A percentile compares a stretch with the other conserved stretches of the same genome.
phyloP scores from a whole-genome alignment of 1,139 yeast genomes.

The Yamadazyma triangularis region DNA sequence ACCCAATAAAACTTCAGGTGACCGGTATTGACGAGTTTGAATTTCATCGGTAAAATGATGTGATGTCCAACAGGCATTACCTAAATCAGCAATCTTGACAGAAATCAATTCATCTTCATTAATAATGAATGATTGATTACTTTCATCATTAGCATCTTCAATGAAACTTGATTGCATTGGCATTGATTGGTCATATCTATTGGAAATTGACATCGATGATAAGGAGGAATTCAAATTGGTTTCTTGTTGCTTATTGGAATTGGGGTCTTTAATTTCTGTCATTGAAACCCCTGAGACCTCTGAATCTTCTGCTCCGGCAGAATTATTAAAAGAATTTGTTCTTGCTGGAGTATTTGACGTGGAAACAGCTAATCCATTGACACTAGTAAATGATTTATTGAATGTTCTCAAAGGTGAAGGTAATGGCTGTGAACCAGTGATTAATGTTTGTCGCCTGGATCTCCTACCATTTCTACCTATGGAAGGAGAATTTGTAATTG shows the following conservation, averaged over 20 bases:
- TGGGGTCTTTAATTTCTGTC: constrained; percentile 11
- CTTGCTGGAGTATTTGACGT: constrained; percentile 41
- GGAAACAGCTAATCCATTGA: constrained; percentile 35
- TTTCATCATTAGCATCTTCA: constrained; percentile 6
- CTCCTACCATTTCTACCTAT: constrained; percentile 48
- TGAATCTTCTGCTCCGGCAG: constrained; percentile 7
- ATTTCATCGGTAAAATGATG: constrained; percentile 50
- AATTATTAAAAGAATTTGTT: constrained; percentile 15
- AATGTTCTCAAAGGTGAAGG: constrained; percentile 68
- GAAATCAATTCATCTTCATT: constrained; percentile 46
- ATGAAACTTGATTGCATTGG: constrained; percentile 18
- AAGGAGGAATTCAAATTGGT: constrained; percentile 30
- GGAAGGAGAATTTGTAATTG: constrained; percentile 27
- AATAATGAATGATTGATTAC: constrained; percentile 18
- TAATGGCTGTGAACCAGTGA: constrained; percentile 83
- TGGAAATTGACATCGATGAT: constrained; percentile 41
- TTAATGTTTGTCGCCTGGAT: constrained; percentile 68
- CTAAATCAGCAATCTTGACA: constrained; percentile 48
- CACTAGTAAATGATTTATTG: constrained; percentile 34
- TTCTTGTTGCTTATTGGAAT: constrained; percentile 5
- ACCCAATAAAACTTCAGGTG: constrained; percentile 46
- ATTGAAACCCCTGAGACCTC: constrained; percentile 9
- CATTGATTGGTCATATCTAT: constrained; percentile 6
- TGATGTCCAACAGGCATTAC: constrained; percentile 47
- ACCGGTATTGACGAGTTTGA: constrained; percentile 46